phyloP scores from a whole-genome alignment of 2,329 filamentous ascomycete genomes.

The Sphaceloma murrayae region DNA sequence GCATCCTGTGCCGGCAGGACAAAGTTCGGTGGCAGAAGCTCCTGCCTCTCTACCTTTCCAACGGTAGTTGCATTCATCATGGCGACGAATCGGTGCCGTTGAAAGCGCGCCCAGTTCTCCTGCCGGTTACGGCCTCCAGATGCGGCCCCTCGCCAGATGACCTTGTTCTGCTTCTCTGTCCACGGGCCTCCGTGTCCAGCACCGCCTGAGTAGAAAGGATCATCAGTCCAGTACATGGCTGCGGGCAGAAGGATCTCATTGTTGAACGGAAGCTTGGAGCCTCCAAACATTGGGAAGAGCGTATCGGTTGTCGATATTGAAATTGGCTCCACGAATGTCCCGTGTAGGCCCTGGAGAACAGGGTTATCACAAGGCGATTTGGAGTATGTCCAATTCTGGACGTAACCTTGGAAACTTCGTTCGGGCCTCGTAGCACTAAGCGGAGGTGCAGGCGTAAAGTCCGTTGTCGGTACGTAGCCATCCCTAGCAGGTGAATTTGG shows the following conservation, averaged over 20 bases:
- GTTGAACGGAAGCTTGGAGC: constrained; percentile 42
- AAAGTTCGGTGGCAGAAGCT: constrained; percentile 32
- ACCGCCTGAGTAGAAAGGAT: constrained; percentile 36
- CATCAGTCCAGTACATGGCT: constrained; percentile 41
- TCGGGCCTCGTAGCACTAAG: constrained; percentile 25
- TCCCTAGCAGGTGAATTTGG: constrained; percentile 31
- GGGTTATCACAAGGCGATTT: constrained; percentile 40
- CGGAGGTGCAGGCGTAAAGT: constrained; percentile 32
- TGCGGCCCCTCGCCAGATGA: constrained; percentile 42
- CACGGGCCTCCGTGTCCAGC: constrained; percentile 33
- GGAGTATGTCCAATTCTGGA: constrained; percentile 38
- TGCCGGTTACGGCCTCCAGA: constrained; percentile 39
- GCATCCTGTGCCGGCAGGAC: constrained; percentile 31
- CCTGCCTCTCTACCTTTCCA: constrained; percentile 37
- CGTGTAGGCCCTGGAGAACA: constrained; percentile 38
- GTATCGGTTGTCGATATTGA: constrained; percentile 36
- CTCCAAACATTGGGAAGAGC: constrained; percentile 42
- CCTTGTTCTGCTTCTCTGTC: constrained; percentile 33
- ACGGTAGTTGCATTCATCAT: constrained; percentile 61
- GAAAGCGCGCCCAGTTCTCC: constrained; percentile 61
- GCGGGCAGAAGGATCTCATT: constrained; percentile 45
- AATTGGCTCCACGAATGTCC: constrained; percentile 41
- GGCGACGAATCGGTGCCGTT: constrained; percentile 63
- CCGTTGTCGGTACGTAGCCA: constrained; percentile 26
- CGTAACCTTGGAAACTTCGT: constrained; percentile 36